Percentiles rank a stretch among this genome's conserved stretches.
phyloP scores from a whole-genome alignment of 176 grass and related monocot genomes.

The Secale cereale region DNA sequence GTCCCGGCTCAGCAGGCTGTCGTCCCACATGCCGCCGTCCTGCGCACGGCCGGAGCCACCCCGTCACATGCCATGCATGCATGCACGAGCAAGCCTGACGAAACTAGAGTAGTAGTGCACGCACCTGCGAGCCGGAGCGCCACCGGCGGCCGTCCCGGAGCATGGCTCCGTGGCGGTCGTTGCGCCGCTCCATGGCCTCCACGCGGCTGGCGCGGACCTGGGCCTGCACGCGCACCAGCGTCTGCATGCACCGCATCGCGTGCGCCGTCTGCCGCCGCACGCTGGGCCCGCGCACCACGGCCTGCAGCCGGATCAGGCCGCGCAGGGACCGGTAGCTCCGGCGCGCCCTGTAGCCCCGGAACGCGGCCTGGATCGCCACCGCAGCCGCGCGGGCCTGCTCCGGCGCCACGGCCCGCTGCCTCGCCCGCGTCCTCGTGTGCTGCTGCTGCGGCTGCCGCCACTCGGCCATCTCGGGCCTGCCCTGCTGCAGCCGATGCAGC shows the following conservation, averaged over 20 bases:
- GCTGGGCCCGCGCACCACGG: slow-evolving; percentile 54
- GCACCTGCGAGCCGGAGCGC: slow-evolving; percentile 37
- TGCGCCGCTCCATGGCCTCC: slow-evolving; percentile 78
- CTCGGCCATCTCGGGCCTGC: slow-evolving; percentile 33
- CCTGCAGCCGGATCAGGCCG: slow-evolving; percentile 83
- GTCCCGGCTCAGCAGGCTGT: slow-evolving; percentile 62
- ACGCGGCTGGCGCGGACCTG: slow-evolving; percentile 75
- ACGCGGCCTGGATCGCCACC: slow-evolving; percentile 71
- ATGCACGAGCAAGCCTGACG: too few species aligned
- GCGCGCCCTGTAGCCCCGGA: slow-evolving; percentile 67
- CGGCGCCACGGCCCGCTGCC: slow-evolving; percentile 30
- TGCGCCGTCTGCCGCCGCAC: slow-evolving; percentile 80
- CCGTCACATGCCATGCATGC: neutral
- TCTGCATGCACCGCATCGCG: slow-evolving; percentile 87
- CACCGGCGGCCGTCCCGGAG: slow-evolving; percentile 23
- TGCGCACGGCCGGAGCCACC: neutral
- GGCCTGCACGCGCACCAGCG: slow-evolving; percentile 75
- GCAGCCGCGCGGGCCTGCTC: slow-evolving; percentile 52
- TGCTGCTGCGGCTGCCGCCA: slow-evolving; percentile 38
- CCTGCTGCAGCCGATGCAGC: slow-evolving; percentile 36
- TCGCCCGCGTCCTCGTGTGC: slow-evolving; percentile 20
- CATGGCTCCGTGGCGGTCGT: slow-evolving; percentile 32
- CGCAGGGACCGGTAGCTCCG: slow-evolving; percentile 74
- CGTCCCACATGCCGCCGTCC: slow-evolving; percentile 52
- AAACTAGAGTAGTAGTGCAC: neutral